Evolutionary conservation across 176 grass and related monocot species (phyloP), one percentile per base, ranked within the genome.

Genomic region (Avena sativa): DNA sequence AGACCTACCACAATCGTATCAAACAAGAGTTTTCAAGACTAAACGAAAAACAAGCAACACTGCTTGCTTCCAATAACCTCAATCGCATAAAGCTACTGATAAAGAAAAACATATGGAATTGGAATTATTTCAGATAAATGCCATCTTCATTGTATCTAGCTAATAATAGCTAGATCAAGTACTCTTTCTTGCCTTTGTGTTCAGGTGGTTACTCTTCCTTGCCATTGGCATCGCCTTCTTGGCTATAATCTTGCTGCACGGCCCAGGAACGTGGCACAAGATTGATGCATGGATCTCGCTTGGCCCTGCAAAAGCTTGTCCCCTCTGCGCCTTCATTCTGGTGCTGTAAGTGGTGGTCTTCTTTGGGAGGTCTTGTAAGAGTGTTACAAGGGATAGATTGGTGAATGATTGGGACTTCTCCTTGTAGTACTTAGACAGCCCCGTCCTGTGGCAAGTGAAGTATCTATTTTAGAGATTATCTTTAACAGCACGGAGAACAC

Each of bases 141-240:
- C 58, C 71, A 25, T 9, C 49, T 70, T 10, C 64, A 34, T 67
- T 67, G 28, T 44, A 66, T 4, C 28, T 14, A 4, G 12, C 71
- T 69, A 34, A 38, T 5, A 64, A 34, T 80, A 80, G 77, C 38
- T 86, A 32, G 30, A 32, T 32, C 36, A 67, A 5, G 62, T 6
- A 30, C 49, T 85, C 49, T 74, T 47, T 85, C 34, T 69, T 81
- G 25, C 49, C 52, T 25, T 28, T 38, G 13, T 51, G 67, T 15
- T 59, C 77, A 26, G 83, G 36, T 51, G 59, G 23, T 16, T 64
- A 4, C 19, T 91, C 69, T 88, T 15, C 78, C 87, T 47, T 56
- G 65, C 88, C 36, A 47, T 90, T 0, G 77, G 43, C 20, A 32
- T 68, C 30, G 10, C 10, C 60, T 84, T 93, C 72, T 91, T 95